Conservation (phyloP, 2,329 filamentous ascomycete species). For the Trichoderma atroviride region DNA sequence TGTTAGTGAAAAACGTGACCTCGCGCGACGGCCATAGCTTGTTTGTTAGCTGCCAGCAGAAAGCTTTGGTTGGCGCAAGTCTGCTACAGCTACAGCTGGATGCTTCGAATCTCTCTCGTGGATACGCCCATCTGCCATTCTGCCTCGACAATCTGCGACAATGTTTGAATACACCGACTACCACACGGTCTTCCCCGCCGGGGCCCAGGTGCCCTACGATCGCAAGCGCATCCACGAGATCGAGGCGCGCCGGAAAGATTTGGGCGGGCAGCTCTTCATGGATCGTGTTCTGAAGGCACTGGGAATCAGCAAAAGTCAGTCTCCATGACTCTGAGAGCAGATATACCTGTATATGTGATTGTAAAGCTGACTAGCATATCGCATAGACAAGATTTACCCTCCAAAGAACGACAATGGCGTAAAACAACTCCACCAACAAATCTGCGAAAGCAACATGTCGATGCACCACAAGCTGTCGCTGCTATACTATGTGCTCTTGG, state of each 20-base stretch:
- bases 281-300: slow-evolving; percentile 74
- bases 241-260: slow-evolving; percentile 64
- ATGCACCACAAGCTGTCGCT: slow-evolving; percentile 80
- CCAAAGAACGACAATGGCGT: slow-evolving; percentile 70
- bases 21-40: slow-evolving; percentile 26
- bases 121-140: not conserved
- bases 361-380: not conserved
- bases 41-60: not conserved
- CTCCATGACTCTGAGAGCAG: not conserved
- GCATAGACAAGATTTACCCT: slow-evolving; percentile 67
- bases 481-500: slow-evolving; percentile 81
- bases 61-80: not conserved
- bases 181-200: slow-evolving; percentile 66
- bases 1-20: slow-evolving; percentile 29
- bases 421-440: slow-evolving; percentile 68
- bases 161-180: slow-evolving; percentile 71
- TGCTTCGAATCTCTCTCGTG: not conserved
- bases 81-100: not conserved
- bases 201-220: slow-evolving; percentile 64
- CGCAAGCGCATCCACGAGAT: slow-evolving; percentile 64
- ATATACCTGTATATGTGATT: not conserved
- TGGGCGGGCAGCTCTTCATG: slow-evolving; percentile 75
- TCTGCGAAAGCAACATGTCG: slow-evolving; percentile 65
- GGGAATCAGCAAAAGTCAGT: slow-evolving; percentile 66
- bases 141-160: not conserved